A percentile compares a stretch with the other conserved stretches of the same genome.
Conservation (phyloP, 1,139 yeast genomes). For the Yamadazyma triangularis region DNA sequence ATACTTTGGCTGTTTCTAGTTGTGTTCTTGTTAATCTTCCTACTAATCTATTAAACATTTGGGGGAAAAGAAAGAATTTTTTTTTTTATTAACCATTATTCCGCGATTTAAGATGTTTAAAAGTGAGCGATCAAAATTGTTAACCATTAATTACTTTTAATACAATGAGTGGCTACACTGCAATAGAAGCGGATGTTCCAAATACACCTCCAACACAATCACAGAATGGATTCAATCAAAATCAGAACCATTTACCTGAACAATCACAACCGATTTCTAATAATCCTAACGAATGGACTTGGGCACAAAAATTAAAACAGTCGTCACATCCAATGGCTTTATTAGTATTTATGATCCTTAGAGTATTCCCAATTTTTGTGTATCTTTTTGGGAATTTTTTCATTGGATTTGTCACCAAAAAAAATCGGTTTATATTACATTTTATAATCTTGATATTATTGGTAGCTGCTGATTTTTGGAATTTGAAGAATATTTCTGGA, state of each 20-base stretch:
- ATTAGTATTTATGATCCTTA: constrained; percentile 56
- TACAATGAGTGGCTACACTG: constrained; percentile 20
- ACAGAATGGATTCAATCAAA: neutral
- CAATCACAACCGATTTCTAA: constrained; percentile 2
- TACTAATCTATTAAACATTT: constrained; percentile 21
- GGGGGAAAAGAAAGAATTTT: too few relatives aligned
- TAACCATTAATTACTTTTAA: too few relatives aligned
- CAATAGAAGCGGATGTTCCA: constrained; percentile 26
- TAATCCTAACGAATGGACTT: constrained; percentile 19
- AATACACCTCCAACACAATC: neutral
- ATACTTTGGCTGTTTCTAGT: constrained; percentile 64
- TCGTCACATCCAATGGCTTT: constrained; percentile 85
- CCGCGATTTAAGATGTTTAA: too few relatives aligned
- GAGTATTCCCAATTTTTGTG: constrained; percentile 59
- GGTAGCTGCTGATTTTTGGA: constrained; percentile 90
- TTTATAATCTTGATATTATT: constrained; percentile 74
- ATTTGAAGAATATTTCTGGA: constrained; percentile 86
- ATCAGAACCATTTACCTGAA: neutral
- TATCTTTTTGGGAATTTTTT: constrained; percentile 70
- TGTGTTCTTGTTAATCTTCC: constrained; percentile 51
- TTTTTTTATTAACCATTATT: too few relatives aligned
- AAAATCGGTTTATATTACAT: constrained; percentile 63
- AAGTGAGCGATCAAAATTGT: too few relatives aligned
- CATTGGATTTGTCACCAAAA: constrained; percentile 33
- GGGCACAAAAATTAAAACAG: constrained; percentile 30